phyloP scores from a whole-genome alignment of 176 grass and related monocot species.

The Aegilops speltoides region DNA sequence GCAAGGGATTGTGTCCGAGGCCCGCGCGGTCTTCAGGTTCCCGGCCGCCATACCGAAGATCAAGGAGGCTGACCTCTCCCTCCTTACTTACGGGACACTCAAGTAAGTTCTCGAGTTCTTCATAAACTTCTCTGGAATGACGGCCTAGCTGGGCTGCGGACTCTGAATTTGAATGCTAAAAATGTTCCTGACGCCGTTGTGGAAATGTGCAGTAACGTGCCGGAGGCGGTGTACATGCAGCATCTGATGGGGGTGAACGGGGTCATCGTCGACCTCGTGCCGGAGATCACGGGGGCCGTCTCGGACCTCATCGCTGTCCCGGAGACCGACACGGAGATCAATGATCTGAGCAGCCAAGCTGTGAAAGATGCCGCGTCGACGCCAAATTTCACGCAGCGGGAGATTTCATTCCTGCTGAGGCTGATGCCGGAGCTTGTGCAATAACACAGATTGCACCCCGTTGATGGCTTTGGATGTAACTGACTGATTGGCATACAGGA shows the following conservation, averaged over 20 bases:
- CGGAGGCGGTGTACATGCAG: constrained; percentile 89
- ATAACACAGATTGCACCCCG: constrained; percentile 13
- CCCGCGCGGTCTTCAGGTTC: constrained; percentile 63
- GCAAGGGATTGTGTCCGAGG: constrained; percentile 90
- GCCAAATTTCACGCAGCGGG: constrained; percentile 67
- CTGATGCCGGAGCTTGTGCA: constrained; percentile 87
- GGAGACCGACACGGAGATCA: neutral
- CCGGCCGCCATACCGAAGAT: constrained; percentile 65
- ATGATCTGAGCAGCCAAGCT: neutral
- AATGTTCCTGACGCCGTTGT: neutral
- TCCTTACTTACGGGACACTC: constrained; percentile 75
- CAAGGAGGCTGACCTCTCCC: constrained; percentile 74
- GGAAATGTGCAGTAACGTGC: constrained; percentile 66
- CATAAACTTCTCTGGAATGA: neutral
- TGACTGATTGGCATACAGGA: constrained; percentile 7
- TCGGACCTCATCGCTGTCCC: constrained; percentile 38
- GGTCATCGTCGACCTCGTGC: constrained; percentile 85
- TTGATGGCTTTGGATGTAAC: neutral
- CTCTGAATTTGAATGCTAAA: neutral
- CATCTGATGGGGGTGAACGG: constrained; percentile 85
- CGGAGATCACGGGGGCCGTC: constrained; percentile 72
- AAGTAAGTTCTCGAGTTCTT: constrained; percentile 45
- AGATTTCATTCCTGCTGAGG: constrained; percentile 86
- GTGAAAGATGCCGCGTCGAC: neutral
- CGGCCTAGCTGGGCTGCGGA: too few species aligned